Base-by-base conservation (phyloP, 1,284 basidiomycete genomes). In the Hypsizygus ulmarius region DNA sequence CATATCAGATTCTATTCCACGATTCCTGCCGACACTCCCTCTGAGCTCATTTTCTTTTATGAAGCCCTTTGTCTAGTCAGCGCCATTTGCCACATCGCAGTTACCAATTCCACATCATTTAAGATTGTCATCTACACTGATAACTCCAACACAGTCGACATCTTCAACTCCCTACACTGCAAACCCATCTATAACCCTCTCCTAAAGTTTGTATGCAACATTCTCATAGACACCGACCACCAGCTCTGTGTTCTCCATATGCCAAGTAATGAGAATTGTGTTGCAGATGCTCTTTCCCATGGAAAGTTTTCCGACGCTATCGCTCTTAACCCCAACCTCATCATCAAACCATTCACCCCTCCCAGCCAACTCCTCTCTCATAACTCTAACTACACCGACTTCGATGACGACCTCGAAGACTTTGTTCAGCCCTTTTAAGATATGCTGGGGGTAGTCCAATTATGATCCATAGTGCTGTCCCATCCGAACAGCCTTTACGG, bases 121-220 rank as follows among this genome's bases (percentile, higher is more conserved):
- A 25, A 14, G 2, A 45, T 64, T 18, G 19, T 55, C 16, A 56
- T 65, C 15, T 63, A 47, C 38, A 60, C 67, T 1, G 67, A 74
- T 53, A 73, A 64, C 50, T 28, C 42, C 0, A 69, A 71, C 54
- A 62, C 64, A 0, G 64, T 71, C 3, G 50, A 62, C 15, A 62
- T 71, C 2, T 74, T 73, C 53, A 54, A 59, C 43, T 53, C 63
- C 0, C 40, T 73, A 34, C 36, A 39, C 12, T 15, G n/a, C 3
- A 12, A n/a, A 6, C 37, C 37, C 2, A 5, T 29, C 1, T 46
- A 39, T 27, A 46, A 46, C n/a, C 25, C 11, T 7, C 27, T 46
- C 4, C 35, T 49, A 1, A 14, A 16, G 5, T 18, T 19, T 12
- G 27, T 15, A 3, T 25, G 16, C n/a, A 35, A 49, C 29, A 11